These are phyloP conservation scores for Scheffersomyces ergatensis DNA, from an alignment of 805 yeast genomes.

Conservation along the genomic window DNA sequence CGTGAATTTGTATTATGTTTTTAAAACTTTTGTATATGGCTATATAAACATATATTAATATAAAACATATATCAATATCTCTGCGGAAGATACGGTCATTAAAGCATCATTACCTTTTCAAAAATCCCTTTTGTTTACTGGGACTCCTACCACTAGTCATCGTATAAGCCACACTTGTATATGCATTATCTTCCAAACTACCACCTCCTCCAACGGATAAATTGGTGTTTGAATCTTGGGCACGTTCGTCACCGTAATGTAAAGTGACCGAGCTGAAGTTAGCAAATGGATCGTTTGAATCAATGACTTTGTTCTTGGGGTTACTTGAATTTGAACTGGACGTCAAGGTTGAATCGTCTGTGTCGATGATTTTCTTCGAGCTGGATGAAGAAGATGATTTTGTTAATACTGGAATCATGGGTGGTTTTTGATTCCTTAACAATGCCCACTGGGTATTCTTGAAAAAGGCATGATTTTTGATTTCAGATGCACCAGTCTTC, in stretches of 20 bases:
- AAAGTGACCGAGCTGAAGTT: conserved; percentile 84
- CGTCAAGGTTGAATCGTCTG: conserved; percentile 5
- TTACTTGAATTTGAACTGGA: conserved; percentile 11
- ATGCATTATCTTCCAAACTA: conserved; percentile 41
- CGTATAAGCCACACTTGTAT: conserved; percentile 58
- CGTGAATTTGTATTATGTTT: too few species aligned
- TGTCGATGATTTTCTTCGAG: conserved; percentile 8
- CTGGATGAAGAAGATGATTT: conserved; percentile 15
- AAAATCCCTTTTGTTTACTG: conserved; percentile 25
- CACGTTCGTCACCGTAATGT: conserved; percentile 59
- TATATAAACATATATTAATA: too few species aligned
- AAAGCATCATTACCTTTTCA: conserved; percentile 24
- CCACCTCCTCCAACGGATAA: conserved; percentile 5
- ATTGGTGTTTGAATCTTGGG: conserved; percentile 25
- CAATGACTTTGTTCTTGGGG: conserved; percentile 11
- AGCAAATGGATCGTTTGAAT: conserved; percentile 71
- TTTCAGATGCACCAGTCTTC: conserved; percentile 91
- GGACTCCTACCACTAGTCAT: conserved; percentile 32
- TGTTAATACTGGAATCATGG: conserved; percentile 83
- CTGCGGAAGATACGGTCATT: neutral
- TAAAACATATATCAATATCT: neutral
- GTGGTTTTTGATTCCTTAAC: conserved; percentile 88
- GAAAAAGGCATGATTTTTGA: conserved; percentile 88
- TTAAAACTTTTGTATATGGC: too few species aligned
- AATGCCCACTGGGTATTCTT: conserved; percentile 94